Conservation (phyloP, 495 filamentous ascomycete species). For the Diplogelasinospora grovesii region DNA sequence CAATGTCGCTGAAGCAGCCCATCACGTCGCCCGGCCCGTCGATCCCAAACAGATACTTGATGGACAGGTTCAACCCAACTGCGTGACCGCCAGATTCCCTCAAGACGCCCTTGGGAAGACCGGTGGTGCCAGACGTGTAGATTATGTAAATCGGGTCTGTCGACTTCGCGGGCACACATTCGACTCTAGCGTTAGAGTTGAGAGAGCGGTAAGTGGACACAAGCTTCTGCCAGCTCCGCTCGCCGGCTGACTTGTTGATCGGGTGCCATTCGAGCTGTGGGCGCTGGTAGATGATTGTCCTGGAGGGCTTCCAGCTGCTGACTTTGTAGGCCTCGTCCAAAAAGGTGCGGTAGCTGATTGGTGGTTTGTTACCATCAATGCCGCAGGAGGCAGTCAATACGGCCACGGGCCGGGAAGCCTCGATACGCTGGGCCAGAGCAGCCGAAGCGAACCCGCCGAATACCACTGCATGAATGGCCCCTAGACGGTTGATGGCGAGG, state of each 20-base stretch:
- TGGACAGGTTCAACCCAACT: conserved; percentile 73
- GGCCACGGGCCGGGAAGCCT: conserved; percentile 64
- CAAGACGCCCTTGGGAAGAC: conserved; percentile 81
- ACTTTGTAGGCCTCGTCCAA: conserved; percentile 59
- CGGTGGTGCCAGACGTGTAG: conserved; percentile 80
- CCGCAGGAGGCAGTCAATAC: conserved; percentile 89
- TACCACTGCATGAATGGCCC: conserved; percentile 85
- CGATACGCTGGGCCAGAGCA: conserved; percentile 83
- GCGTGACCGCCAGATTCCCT: conserved; percentile 81
- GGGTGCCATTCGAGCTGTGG: conserved; percentile 69
- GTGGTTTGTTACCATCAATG: conserved; percentile 78
- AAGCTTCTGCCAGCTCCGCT: conserved; percentile 74
- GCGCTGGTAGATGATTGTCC: conserved; percentile 69
- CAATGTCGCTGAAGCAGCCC: conserved; percentile 56
- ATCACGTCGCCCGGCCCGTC: conserved; percentile 70
- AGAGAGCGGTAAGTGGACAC: conserved; percentile 60
- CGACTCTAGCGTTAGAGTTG: conserved; percentile 57
- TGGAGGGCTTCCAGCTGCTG: conserved; percentile 56
- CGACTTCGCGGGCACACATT: conserved; percentile 67
- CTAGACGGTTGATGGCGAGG: conserved; percentile 72
- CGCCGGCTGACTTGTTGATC: conserved; percentile 53
- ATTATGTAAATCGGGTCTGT: conserved; percentile 83
- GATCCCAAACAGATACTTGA: conserved; percentile 72
- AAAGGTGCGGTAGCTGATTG: conserved; percentile 62
- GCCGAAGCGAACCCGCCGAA: conserved; percentile 84